Base-by-base conservation (phyloP, 2,329 filamentous ascomycete species). In the Pyrenochaeta sp. region DNA sequence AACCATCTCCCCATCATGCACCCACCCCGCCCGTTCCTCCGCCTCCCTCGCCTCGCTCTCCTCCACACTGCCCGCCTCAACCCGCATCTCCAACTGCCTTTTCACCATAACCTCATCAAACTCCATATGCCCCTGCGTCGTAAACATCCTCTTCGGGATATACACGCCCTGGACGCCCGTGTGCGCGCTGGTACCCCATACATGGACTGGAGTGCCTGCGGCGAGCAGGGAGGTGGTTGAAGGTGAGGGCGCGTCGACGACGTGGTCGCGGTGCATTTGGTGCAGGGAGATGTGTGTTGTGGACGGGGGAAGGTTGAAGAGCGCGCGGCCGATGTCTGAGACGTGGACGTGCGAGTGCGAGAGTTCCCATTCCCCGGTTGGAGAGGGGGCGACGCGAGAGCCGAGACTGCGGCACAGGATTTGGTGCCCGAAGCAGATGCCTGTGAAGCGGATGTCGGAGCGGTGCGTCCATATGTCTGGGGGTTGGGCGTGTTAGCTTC, bases 361-460 rank as follows among this genome's bases (percentile, higher is more conserved):
- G 0, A 79, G 61, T 47, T 78, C 75, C 76, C 76, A 78, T 21
- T 80, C 72, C 6, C 65, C 65, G 17, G 68, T 63, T 6, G 68
- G 58, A 13, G 70, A 60, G 3, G 68, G 61, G 19, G 69, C 60
- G 11, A 78, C 68, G 10, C 53, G 60, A 4, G 71, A 66, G 6
- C 75, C 75, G 1, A 78, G 69, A 2, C 70, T 64, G 14, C 75
- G 73, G 19, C 68, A 73, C 9, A 79, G 68, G 13, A 78, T 63
- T 51, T 78, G 76, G 37, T 79, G 76, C 11, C 76, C 76, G 44
- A 78, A 79, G 45, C 75, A 79, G 24, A 78, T 73, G 13, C 76
- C 76, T 7, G 72, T 66, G 51, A 77, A 76, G 22, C 76, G 75
- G 32, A 83, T 78, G 14, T 80, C 74, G 1, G 79, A 79, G 2